phyloP scores from a whole-genome alignment of 768 basidiomycete genomes.

The Phallus indusiatus region DNA sequence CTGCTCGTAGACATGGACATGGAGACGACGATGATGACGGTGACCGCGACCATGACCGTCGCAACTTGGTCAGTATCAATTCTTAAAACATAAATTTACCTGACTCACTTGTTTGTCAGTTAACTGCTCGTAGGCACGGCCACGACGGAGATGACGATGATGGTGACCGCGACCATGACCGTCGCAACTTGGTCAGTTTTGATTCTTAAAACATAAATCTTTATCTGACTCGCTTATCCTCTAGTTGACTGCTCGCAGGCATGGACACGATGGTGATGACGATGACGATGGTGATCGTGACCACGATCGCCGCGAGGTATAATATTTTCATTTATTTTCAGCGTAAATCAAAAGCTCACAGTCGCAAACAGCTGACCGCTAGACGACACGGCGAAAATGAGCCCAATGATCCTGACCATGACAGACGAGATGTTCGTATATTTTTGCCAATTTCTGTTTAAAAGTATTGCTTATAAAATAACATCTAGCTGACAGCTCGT shows the following conservation, averaged over 20 bases:
- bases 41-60: not conserved
- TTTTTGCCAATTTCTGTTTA: no score
- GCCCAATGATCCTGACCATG: not conserved
- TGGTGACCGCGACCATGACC: not conserved
- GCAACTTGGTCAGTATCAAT: no score
- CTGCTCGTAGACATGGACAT: not conserved
- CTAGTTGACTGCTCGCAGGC: no score
- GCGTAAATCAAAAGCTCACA: not conserved
- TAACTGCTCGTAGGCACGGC: not conserved
- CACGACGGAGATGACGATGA: not conserved
- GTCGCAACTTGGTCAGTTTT: no score
- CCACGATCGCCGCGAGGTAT: not conserved
- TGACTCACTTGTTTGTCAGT: no score
- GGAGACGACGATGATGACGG: not conserved
- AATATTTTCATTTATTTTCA: not conserved
- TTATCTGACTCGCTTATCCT: no score
- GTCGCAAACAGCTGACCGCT: not conserved
- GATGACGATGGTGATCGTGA: not conserved
- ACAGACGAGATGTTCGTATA: not conserved
- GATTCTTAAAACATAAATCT: no score
- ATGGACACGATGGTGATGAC: not conserved
- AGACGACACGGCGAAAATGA: not conserved
- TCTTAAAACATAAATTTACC: no score
- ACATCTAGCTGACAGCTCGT: not conserved
- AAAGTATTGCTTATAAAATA: not conserved